Base-by-base conservation (phyloP, 208 protist genomes). In the Trypanosoma cruzi region DNA sequence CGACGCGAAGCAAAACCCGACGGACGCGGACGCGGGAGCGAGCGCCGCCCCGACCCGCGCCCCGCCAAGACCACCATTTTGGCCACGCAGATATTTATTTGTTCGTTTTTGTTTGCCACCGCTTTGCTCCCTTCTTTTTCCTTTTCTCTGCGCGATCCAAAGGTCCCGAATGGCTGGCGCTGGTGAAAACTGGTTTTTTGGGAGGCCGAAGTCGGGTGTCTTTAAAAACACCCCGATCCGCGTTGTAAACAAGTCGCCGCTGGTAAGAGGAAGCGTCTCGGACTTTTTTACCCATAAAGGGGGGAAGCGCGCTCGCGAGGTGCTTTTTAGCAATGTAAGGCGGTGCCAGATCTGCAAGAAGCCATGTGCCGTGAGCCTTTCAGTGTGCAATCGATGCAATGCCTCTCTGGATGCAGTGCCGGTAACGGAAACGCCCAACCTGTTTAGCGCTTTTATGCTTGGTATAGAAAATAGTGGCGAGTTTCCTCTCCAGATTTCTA, bases 401-500 rank as follows among this genome's bases (percentile, higher is more conserved):
- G n/a, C 64, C 18, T 18, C 16, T 37, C 36, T 69, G 18, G 24
- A 24, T 18, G 37, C 34, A 24, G 53, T 60, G 1, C 18, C 13
- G 34, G 22, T 36, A 22, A 61, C 32, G 26, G 37, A 69, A 53
- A 60, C 64, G 48, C 53, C 53, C 13, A 58, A 69, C 26, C 14
- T 69, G 49, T 69, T 60, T 36, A 60, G 7, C 24, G 64, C 64
- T 2, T 60, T 69, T 69, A 61, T 69, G 6, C 22, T 60, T 37
- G 64, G 64, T 53, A 48, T 60, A 22, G 64, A 61, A 52, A 50
- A 52, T 18, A 69, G 53, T 61, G 64, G 53, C 14, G 28, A 14
- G 8, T 69, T 60, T 61, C 34, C 64, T 52, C 64, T 60, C 3
- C 50, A 40, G 61, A 61, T 69, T 59, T 69, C 53, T 50, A 58